Percentiles rank a stretch among this genome's conserved stretches.
These are phyloP conservation scores for Hypsizygus ulmarius DNA, from an alignment of 1,284 basidiomycete species.

Conservation along the genomic window DNA sequence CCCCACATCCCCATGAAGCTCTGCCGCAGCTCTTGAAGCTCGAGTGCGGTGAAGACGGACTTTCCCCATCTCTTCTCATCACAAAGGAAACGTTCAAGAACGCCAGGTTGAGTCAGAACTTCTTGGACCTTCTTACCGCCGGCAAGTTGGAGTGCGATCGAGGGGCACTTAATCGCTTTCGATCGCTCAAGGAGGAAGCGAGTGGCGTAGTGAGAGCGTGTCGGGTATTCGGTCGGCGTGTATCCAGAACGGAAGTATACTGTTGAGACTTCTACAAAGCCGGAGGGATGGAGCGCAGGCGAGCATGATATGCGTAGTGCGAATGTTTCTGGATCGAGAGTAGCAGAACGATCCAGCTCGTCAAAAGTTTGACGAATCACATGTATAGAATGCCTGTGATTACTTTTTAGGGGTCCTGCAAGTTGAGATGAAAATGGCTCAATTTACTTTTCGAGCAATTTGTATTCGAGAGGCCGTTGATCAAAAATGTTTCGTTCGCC, in stretches of 20 bases:
- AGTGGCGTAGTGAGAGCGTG: constrained; percentile 59
- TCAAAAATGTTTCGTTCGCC: constrained; percentile 97
- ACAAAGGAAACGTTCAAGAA: constrained; percentile 73
- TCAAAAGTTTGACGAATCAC: constrained; percentile 76
- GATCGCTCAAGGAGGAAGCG: constrained; percentile 79
- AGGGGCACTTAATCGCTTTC: constrained; percentile 90
- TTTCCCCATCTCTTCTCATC: constrained; percentile 38
- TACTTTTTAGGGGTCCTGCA: neutral
- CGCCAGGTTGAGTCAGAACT: constrained; percentile 72
- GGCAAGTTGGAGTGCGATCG: constrained; percentile 87
- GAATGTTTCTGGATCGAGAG: constrained; percentile 44
- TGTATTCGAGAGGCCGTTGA: constrained; percentile 87
- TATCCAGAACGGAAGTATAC: constrained; percentile 92
- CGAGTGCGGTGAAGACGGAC: constrained; percentile 33
- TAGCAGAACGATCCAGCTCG: constrained; percentile 55
- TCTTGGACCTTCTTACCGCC: constrained; percentile 97
- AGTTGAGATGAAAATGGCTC: constrained; percentile 1
- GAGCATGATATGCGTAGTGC: constrained; percentile 43
- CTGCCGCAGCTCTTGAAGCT: constrained; percentile 51
- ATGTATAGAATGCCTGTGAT: constrained; percentile 64
- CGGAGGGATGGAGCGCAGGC: constrained; percentile 30
- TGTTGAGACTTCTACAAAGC: constrained; percentile 67
- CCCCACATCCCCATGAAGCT: constrained; percentile 86
- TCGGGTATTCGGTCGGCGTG: constrained; percentile 79
- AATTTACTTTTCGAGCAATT: constrained; percentile 69